These are phyloP conservation scores for Paracorniculantispora psalliotae DNA, from an alignment of 2,329 filamentous ascomycete genomes.

Conservation along the genomic window DNA sequence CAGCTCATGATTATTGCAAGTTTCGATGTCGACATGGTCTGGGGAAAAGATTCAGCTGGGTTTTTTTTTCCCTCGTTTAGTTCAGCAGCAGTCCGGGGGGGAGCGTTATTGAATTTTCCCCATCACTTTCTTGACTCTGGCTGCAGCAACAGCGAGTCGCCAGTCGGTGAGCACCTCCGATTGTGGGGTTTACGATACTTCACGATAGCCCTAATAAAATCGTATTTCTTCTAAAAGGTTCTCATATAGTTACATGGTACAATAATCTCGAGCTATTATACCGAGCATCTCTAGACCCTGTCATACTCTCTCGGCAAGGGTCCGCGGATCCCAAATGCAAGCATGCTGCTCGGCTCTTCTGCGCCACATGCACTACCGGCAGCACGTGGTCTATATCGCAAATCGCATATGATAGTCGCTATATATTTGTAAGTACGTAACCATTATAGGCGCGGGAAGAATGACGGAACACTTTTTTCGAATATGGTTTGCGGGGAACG, in stretches of 20 bases:
- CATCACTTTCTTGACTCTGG: not conserved
- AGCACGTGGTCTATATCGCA: not conserved
- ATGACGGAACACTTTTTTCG: not conserved
- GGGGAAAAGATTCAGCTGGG: not conserved
- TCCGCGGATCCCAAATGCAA: not conserved
- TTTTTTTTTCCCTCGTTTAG: too few relatives aligned
- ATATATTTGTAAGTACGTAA: not conserved
- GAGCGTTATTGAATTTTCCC: not conserved
- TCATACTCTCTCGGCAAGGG: not conserved
- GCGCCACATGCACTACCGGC: not conserved
- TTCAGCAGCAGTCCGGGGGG: too few relatives aligned
- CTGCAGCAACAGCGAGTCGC: not conserved
- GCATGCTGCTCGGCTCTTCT: not conserved
- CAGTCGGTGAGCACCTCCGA: not conserved
- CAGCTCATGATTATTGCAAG: not conserved
- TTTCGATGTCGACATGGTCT: not conserved
- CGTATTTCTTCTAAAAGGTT: too few relatives aligned
- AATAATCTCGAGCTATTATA: too few relatives aligned
- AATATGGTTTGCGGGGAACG: not conserved
- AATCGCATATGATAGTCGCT: not conserved
- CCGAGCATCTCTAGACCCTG: not conserved
- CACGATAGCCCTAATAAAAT: not conserved
- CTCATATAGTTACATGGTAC: too few relatives aligned
- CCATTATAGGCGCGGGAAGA: not conserved
- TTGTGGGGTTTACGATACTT: not conserved